Evolutionary conservation across 768 basidiomycete genomes (phyloP).

Genomic region (Lactarius psammicola): DNA sequence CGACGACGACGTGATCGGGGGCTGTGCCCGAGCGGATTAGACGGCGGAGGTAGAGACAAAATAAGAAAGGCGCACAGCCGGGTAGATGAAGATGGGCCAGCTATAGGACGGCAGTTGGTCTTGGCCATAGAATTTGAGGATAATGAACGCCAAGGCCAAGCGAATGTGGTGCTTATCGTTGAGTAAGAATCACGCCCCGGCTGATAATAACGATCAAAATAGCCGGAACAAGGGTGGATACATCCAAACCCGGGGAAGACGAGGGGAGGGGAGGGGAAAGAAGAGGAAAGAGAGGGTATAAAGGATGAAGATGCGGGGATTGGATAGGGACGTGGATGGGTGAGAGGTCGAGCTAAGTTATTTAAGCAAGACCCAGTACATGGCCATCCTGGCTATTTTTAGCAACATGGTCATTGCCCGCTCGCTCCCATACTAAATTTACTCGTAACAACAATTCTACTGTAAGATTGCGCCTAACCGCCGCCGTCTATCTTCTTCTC

Average conservation of each 20-base stretch:
- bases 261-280: not conserved
- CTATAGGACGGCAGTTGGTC: conserved; percentile 23
- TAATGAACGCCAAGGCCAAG: conserved; percentile 24
- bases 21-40: not conserved
- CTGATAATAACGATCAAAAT: not conserved
- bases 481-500: conserved; percentile 58
- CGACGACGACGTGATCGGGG: conserved; percentile 15
- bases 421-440: not conserved
- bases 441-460: not conserved
- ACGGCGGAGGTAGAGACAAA: not conserved
- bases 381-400: not conserved
- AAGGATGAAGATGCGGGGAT: not conserved
- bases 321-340: not conserved
- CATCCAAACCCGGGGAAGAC: not conserved
- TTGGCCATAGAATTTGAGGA: conserved; percentile 32
- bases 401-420: not conserved
- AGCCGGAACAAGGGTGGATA: not conserved
- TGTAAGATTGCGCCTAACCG: conserved; percentile 19
- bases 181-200: not conserved
- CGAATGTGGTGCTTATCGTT: not conserved
- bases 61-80: conserved; percentile 5
- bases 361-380: not conserved
- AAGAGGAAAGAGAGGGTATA: not conserved
- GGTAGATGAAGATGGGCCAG: conserved; percentile 15
- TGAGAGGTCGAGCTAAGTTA: not conserved